A percentile compares a stretch with the other conserved stretches of the same genome.
phyloP scores from a whole-genome alignment of 2,329 filamentous ascomycete genomes.

The Alternaria triticimaculans region DNA sequence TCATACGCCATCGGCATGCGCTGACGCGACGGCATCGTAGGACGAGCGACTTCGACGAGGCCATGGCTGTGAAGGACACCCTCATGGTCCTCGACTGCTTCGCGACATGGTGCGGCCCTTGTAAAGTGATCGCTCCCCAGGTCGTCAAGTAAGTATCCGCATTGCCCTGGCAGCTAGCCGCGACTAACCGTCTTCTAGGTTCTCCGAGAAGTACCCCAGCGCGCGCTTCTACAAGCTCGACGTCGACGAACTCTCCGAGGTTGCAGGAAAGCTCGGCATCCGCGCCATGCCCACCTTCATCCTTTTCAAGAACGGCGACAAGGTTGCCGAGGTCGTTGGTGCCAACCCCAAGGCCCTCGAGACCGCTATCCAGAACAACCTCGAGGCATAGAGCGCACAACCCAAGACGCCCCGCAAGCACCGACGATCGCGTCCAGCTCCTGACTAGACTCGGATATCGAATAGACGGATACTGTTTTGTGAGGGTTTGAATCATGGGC shows the following conservation, averaged over 20 bases:
- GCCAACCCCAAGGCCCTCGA: constrained; percentile 77
- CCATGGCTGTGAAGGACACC: constrained; percentile 60
- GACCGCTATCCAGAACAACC: constrained; percentile 55
- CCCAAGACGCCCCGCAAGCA: constrained; percentile 3
- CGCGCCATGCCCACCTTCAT: constrained; percentile 93
- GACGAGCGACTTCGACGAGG: constrained; percentile 64
- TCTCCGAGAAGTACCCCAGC: constrained; percentile 64
- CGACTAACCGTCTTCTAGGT: constrained; percentile 50
- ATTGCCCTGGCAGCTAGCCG: not conserved
- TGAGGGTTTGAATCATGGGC: not conserved
- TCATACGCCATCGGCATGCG: constrained; percentile 12
- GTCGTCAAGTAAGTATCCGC: constrained; percentile 65
- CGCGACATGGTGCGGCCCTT: constrained; percentile 92
- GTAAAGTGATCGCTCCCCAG: constrained; percentile 85
- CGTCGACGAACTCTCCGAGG: constrained; percentile 79
- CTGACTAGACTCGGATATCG: constrained; percentile 16
- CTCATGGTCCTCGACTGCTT: constrained; percentile 85
- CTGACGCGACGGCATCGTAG: constrained; percentile 50
- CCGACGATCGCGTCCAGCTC: constrained; percentile 12
- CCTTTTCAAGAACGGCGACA: constrained; percentile 80
- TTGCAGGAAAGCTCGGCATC: constrained; percentile 78
- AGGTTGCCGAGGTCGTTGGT: constrained; percentile 76
- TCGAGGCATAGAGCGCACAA: constrained; percentile 27
- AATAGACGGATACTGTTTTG: not conserved
- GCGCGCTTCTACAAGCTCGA: constrained; percentile 88